Evolutionary conservation across 176 grass and related monocot genomes (phyloP).

Genomic region (Melocanna baccifera): DNA sequence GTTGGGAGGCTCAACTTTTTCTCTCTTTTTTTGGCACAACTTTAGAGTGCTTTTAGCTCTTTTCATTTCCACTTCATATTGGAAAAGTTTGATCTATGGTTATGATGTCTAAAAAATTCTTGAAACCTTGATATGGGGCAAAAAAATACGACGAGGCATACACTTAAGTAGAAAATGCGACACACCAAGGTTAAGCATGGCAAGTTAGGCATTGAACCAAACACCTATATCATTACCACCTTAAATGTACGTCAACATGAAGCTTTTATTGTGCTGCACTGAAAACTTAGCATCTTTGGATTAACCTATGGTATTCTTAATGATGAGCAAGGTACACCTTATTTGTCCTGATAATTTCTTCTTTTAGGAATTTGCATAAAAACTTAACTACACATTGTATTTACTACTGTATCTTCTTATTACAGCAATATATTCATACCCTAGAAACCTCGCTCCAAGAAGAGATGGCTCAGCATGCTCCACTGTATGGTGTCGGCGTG

Average conservation of each 20-base stretch:
- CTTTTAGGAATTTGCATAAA: background rate
- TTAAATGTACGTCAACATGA: background rate
- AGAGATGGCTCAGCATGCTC: constrained; percentile 88
- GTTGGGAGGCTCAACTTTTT: background rate
- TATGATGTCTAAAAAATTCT: background rate
- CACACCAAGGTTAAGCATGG: background rate
- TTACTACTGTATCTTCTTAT: constrained; percentile 34
- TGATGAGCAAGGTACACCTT: background rate
- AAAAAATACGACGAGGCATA: background rate
- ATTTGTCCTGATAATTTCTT: background rate
- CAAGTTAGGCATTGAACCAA: background rate
- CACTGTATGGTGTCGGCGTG: constrained; percentile 70
- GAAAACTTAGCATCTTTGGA: background rate
- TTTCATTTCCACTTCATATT: background rate
- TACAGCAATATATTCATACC: constrained; percentile 90
- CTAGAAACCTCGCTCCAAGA: constrained; percentile 87
- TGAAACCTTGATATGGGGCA: background rate
- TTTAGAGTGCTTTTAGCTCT: constrained; percentile 3
- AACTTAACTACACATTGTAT: background rate
- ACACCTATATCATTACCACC: background rate
- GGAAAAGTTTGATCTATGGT: background rate
- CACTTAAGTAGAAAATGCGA: background rate
- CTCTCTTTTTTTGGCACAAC: background rate
- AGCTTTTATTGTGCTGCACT: background rate
- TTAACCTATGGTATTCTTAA: background rate